Evolutionary conservation across 495 filamentous ascomycete genomes (phyloP).

Genomic region (Aspergillus carlsbadensis): DNA sequence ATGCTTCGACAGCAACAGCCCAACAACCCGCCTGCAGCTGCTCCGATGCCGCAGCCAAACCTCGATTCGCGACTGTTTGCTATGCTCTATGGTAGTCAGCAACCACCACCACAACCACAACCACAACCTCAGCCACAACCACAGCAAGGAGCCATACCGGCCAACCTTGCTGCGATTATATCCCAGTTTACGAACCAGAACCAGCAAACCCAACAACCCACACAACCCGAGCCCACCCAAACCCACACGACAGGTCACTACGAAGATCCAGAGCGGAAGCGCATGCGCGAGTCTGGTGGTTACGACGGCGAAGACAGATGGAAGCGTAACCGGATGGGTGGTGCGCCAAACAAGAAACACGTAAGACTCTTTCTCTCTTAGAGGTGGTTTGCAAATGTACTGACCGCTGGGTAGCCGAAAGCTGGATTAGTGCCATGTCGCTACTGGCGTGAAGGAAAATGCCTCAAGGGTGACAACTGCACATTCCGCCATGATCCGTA

Average conservation of each 20-base stretch:
- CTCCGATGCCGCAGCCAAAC: slow-evolving; percentile 23
- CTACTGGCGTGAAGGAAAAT: slow-evolving; percentile 77
- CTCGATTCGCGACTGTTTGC: slow-evolving; percentile 40
- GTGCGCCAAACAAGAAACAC: slow-evolving; percentile 34
- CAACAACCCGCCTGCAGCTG: slow-evolving; percentile 25
- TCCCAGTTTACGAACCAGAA: slow-evolving; percentile 44
- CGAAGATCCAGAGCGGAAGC: slow-evolving; percentile 47
- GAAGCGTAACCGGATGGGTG: slow-evolving; percentile 37
- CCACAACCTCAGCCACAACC: slow-evolving; percentile 25
- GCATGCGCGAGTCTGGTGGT: slow-evolving; percentile 35
- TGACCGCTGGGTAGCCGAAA: slow-evolving; percentile 35
- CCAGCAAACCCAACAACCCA: slow-evolving; percentile 24
- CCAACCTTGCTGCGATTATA: slow-evolving; percentile 50
- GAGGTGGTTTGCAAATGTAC: background rate
- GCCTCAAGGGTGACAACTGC: slow-evolving; percentile 80
- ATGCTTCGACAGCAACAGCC: slow-evolving; percentile 46
- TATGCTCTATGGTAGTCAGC: slow-evolving; percentile 31
- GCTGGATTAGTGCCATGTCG: slow-evolving; percentile 59
- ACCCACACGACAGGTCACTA: slow-evolving; percentile 22
- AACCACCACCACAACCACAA: slow-evolving; percentile 7
- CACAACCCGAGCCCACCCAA: slow-evolving; percentile 21
- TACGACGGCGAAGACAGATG: slow-evolving; percentile 34
- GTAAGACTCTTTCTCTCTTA: slow-evolving; percentile 20
- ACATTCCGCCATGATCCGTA: slow-evolving; percentile 68
- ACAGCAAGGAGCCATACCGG: slow-evolving; percentile 31